Base-by-base conservation (phyloP, 768 basidiomycete species). In the Collybiopsis luxurians region DNA sequence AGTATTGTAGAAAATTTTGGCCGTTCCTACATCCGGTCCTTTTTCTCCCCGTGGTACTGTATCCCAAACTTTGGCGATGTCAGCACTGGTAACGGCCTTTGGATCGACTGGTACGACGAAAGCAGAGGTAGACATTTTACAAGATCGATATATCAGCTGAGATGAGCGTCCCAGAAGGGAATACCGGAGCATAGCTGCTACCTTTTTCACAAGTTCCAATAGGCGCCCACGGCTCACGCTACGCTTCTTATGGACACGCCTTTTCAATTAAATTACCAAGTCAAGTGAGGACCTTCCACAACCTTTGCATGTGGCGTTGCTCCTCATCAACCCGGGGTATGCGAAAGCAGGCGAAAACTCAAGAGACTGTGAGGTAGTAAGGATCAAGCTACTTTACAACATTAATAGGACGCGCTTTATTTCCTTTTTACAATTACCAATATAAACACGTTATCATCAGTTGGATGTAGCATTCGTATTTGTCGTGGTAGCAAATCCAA, bases 1-100 rank as follows among this genome's bases (percentile, higher is more conserved):
- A 2, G 75, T 77, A 54, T 81, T 80, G 72, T 81, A 89, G 68
- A 90, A 87, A 4, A 83, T 74, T 50, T 85, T 80, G 1, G 85
- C 80, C 0, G 85, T 84, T 7, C 86, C 88, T 4, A 76, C 81
- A 64, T 83, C 81, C 0, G 86, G 76, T 26, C 76, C 73, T 63
- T 83, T 84, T 48, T 80, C 72, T 17, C 72, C 74, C 2, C 64
- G 60, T 0, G 81, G 79, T 1, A 81, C 75, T 11, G 77, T 77
- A 0, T 68, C 53, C 87, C 86, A 90, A 30, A 88, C 72, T 52
- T 77, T 59, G 24, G 73, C 67, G 1, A 81, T 63, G 62, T 84
- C 70, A 63, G 83, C 66, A 36, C 75, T 73, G 15, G 74, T 64
- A 5, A 69, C 70, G 57, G 55, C 67, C 56, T 73, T 65, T 60